Evolutionary conservation across 2,329 filamentous ascomycete genomes (phyloP).

Genomic region (Colletotrichum truncatum): DNA sequence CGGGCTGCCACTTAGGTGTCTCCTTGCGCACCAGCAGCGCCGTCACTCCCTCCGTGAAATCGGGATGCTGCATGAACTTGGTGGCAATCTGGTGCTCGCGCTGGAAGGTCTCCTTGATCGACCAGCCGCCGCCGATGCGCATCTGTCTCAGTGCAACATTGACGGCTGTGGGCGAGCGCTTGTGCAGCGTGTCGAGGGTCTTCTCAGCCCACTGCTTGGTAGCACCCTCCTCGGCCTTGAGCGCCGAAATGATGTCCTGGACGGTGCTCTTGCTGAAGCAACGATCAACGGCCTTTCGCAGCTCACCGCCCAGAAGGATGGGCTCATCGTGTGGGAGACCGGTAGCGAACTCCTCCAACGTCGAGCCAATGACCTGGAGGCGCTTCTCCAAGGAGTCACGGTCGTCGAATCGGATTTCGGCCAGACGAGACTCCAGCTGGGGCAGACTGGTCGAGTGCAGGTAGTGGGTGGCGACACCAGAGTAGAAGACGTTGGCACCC

Average conservation of each 20-base stretch:
- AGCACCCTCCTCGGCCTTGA: conserved; percentile 62
- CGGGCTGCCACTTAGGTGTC: conserved; percentile 80
- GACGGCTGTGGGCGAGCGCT: conserved; percentile 86
- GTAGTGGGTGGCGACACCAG: conserved; percentile 95
- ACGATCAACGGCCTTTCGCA: conserved; percentile 85
- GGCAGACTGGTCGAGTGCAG: conserved; percentile 89
- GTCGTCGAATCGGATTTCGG: conserved; percentile 90
- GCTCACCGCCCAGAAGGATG: conserved; percentile 71
- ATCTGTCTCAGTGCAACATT: conserved; percentile 87
- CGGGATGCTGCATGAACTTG: conserved; percentile 89
- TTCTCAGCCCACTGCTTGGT: conserved; percentile 80
- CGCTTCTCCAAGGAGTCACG: conserved; percentile 70
- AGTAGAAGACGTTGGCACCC: conserved; percentile 88
- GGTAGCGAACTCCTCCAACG: conserved; percentile 91
- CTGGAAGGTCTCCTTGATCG: conserved; percentile 84
- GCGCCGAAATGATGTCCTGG: conserved; percentile 73
- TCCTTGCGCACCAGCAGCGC: conserved; percentile 78
- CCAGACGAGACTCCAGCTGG: conserved; percentile 83
- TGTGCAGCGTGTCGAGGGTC: conserved; percentile 77
- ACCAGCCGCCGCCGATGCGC: conserved; percentile 78
- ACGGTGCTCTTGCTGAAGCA: conserved; percentile 78
- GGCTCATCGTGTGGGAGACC: conserved; percentile 81
- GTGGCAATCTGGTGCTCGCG: conserved; percentile 86
- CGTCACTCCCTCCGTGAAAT: conserved; percentile 93
- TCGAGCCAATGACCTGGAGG: conserved; percentile 79